phyloP scores from a whole-genome alignment of 495 filamentous ascomycete species.

The Trichoderma virens region DNA sequence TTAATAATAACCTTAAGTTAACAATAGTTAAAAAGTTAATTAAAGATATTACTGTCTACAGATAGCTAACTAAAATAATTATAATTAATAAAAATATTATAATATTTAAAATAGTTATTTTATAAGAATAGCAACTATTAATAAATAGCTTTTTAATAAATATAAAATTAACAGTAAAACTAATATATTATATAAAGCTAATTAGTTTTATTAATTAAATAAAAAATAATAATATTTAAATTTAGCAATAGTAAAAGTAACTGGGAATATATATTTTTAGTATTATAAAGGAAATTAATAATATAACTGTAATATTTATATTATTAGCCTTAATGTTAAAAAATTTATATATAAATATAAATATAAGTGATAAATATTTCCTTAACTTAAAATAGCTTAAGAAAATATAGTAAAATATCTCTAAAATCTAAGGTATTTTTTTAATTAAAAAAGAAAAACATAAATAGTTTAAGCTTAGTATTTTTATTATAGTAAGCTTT shows the following conservation, averaged over 20 bases:
- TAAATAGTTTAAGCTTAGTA: background rate
- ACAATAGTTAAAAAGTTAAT: background rate
- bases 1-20: too few relatives aligned
- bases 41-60: background rate
- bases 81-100: background rate
- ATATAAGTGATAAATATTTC: background rate
- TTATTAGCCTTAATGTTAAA: background rate
- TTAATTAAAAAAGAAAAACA: background rate
- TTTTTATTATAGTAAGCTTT: background rate
- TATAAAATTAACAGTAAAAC: background rate
- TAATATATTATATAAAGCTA: background rate
- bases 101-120: background rate
- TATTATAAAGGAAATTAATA: constrained; percentile 1
- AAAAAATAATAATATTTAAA: background rate
- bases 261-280: background rate
- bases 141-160: background rate
- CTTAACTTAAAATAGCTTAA: constrained; percentile 5
- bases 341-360: constrained; percentile 4
- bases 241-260: background rate
- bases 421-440: background rate
- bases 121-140: background rate
- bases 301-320: background rate
- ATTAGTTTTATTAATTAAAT: background rate
- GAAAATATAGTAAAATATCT: constrained; percentile 3
- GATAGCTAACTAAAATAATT: background rate